Evolutionary conservation across 2,329 filamentous ascomycete genomes (phyloP), one percentile per base, ranked within the genome.

Genomic region (Cladosporium sp.): DNA sequence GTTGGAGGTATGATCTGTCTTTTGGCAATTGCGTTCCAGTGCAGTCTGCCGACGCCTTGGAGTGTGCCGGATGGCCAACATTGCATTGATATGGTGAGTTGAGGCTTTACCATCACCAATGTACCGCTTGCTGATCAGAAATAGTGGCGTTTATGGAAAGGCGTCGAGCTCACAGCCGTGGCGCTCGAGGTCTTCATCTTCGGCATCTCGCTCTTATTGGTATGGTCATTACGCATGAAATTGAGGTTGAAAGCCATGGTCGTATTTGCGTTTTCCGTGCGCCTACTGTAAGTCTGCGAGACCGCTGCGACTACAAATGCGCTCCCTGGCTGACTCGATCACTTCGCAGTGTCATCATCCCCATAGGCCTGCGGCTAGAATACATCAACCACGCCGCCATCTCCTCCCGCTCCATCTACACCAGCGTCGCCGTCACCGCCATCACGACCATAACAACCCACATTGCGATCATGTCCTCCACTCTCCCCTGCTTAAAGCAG

Each of bases 401-500:
- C 23, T 63, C 61, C 35, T 63, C 61, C 33, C 33, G 40, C 23
- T 56, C 61, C 18, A 63, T 63, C 49, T 63, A 63, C 50, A 63
- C 61, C 26, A 70, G 71, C 12, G 66, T 71, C 23, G 61, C 63
- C n/a, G 55, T 67, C 31, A 66, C 61, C 7, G 69, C 73, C 57
- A 58, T 72, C 37, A 69, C 69, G 2, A 69, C 72, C 18, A 64
- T 75, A 16, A 67, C 68, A 3, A 67, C 74, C 33, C 71, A 75
- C 52, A 23, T 74, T 16, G 69, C 68, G 66, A 68, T 74, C 62
- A 72, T 74, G 29, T 65, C 74, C 5, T 70, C 71, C 3, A 75
- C 74, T 0, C 44, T 75, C 2, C 74, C 72, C 2, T 75, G 72
- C 66, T 69, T 70, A 37, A 75, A 73, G 40, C 70, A 72, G 5